Evolutionary conservation across 2,329 filamentous ascomycete species (phyloP), one percentile per base, ranked within the genome.

Genomic region (Sodiomyces alkalinus): DNA sequence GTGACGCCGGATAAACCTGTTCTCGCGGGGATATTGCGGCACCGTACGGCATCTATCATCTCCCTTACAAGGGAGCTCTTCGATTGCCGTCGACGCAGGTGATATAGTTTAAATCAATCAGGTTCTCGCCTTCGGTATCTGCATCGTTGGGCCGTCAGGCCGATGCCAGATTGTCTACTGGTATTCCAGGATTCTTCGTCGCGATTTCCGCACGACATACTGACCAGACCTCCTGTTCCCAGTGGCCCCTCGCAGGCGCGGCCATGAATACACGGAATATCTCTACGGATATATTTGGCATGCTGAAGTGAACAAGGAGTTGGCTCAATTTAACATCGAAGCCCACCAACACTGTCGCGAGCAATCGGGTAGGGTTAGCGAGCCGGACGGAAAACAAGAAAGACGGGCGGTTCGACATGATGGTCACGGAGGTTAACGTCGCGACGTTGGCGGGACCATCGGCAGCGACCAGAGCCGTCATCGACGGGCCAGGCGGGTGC

Each of bases 11-110:
- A n/a, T n/a, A n/a, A n/a, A 23, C 13, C n/a, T 23, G 14, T 17
- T 68, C 32, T 53, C 61, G 6, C 67, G 63, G 58, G 64, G 64
- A 28, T 61, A 58, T 28, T 53, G 58, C 3, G 47, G 56, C 6
- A 53, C 58, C n/a, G 2, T 69, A 64, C 35, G 64, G 55, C 30
- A 59, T 61, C 24, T 64, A 81, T 31, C 64, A 68, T 40, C 48
- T 74, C 5, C 50, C 63, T 46, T 58, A 57, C 34, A 47, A 46
- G 13, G 41, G 52, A 18, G 42, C 41, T 7, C 38, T 56, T 13
- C 33, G 38, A 9, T 41, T 55, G 5, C 45, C 50, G 0, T 41
- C 46, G 8, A 42, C 52, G 5, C 47, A 55, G 28, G 43, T 55
- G 8, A 52, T 53, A 4, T 58, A 54, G 61, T 57, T 65, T 30